Conservation (phyloP, 192 early-diverging fungal species). For the Globomyces pollinis-pini region DNA sequence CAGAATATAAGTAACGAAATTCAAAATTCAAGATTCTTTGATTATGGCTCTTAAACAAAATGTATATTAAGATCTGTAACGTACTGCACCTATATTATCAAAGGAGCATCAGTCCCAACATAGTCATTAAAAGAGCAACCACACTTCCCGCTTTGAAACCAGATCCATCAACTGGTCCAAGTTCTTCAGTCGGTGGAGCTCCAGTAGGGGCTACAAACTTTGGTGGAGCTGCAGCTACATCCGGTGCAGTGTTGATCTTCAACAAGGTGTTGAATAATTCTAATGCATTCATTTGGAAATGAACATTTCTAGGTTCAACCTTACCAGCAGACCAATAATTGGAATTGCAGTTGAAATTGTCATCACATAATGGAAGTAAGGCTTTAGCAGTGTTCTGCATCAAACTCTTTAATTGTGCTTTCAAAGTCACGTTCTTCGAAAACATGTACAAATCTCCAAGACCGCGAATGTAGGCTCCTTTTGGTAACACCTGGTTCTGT, state of each 20-base stretch:
- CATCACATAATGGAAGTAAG: slow-evolving; percentile 16
- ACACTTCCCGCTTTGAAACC: too few species aligned
- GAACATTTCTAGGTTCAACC: neutral
- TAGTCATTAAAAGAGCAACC: too few species aligned
- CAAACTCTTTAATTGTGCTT: neutral
- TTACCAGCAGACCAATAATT: slow-evolving; percentile 15
- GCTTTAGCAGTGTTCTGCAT: slow-evolving; percentile 7
- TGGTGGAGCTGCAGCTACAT: neutral
- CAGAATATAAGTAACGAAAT: too few species aligned
- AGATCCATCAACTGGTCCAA: too few species aligned
- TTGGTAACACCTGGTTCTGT: neutral
- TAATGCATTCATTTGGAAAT: slow-evolving; percentile 1
- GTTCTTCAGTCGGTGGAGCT: too few species aligned
- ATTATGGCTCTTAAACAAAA: too few species aligned
- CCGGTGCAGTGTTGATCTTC: slow-evolving; percentile 7
- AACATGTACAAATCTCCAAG: neutral
- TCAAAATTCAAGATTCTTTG: too few species aligned
- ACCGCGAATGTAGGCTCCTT: neutral
- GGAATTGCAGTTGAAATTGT: slow-evolving; percentile 14
- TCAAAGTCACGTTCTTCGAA: neutral
- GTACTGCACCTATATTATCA: too few species aligned
- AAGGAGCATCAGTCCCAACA: too few species aligned
- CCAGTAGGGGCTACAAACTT: neutral
- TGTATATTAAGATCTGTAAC: too few species aligned
- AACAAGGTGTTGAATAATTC: slow-evolving; percentile 14